A percentile compares a stretch with the other conserved stretches of the same genome.
Evolutionary conservation across 2,329 filamentous ascomycete species (phyloP).

Genomic region (Cordyceps cicadae): DNA sequence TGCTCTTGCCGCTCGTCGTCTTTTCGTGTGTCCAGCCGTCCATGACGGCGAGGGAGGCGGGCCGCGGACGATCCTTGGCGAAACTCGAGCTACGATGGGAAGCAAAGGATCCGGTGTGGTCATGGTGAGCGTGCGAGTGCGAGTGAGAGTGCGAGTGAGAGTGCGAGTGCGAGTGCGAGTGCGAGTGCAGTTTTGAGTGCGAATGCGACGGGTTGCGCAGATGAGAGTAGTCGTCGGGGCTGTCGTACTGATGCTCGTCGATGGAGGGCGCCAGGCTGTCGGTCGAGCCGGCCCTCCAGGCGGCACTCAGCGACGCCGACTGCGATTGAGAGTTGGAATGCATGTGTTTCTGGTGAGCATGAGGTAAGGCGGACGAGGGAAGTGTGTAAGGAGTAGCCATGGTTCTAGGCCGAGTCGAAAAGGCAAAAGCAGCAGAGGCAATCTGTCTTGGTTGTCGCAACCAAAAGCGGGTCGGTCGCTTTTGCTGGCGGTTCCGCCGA

Average conservation of each 20-base stretch:
- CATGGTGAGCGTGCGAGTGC: conserved; percentile 19
- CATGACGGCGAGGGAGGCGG: conserved; percentile 25
- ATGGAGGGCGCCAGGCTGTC: conserved; percentile 23
- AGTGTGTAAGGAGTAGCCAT: conserved; percentile 48
- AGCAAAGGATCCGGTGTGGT: conserved; percentile 22
- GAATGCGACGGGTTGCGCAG: background rate
- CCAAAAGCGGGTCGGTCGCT: conserved; percentile 11
- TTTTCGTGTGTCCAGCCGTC: conserved; percentile 34
- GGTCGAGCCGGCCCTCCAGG: conserved; percentile 28
- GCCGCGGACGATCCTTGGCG: conserved; percentile 24
- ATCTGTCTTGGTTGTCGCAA: conserved; percentile 4
- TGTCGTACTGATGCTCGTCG: conserved; percentile 24
- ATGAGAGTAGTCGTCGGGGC: conserved; percentile 19
- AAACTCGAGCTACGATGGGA: conserved; percentile 23
- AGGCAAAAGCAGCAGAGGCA: background rate
- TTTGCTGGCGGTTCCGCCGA: background rate
- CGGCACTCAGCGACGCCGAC: conserved; percentile 26
- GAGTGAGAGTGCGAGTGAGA: conserved; percentile 14
- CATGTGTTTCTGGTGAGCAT: conserved; percentile 36
- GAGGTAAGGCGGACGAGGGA: conserved; percentile 42
- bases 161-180: conserved; percentile 15
- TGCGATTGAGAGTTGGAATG: conserved; percentile 33
- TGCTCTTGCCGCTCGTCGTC: conserved; percentile 32
- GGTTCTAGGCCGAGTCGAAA: conserved; percentile 11
- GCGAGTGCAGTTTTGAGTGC: conserved; percentile 13